Evolutionary conservation across 805 yeast species (phyloP).

Genomic region (Starmerella sirachaensis): DNA sequence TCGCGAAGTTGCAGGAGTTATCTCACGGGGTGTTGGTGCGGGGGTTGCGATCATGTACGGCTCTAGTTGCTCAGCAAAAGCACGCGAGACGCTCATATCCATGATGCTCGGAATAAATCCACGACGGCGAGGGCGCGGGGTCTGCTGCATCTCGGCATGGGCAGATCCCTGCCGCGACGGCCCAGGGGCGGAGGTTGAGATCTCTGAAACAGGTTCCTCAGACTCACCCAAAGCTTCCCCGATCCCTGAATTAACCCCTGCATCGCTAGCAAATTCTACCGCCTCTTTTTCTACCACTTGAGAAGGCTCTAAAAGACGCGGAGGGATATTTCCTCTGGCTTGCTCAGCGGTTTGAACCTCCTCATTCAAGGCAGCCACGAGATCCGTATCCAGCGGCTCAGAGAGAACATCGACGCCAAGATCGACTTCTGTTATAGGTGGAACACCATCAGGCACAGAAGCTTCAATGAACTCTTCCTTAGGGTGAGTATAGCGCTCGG

Average conservation of each 20-base stretch:
- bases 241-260: too few relatives aligned
- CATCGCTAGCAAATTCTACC: too few relatives aligned
- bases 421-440: conserved; percentile 6
- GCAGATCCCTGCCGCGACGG: too few relatives aligned
- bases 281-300: too few relatives aligned
- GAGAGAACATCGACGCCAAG: conserved; percentile 1
- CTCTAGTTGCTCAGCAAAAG: conserved; percentile 19
- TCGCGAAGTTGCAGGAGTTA: background rate
- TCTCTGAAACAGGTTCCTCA: too few relatives aligned
- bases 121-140: conserved; percentile 7
- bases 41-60: conserved; percentile 15
- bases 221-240: too few relatives aligned
- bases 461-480: background rate
- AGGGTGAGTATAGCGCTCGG: background rate
- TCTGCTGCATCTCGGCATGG: background rate
- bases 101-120: conserved; percentile 18
- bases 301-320: too few relatives aligned
- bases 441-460: background rate
- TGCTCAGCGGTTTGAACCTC: too few relatives aligned
- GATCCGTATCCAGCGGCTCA: conserved; percentile 3
- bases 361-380: conserved; percentile 3
- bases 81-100: conserved; percentile 14
- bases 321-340: too few relatives aligned
- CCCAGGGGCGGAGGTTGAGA: too few relatives aligned
- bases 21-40: conserved; percentile 7